These are phyloP conservation scores for Hondaea fermentalgiana DNA, from an alignment of 108 stramenopile species.

Conservation along the genomic window DNA sequence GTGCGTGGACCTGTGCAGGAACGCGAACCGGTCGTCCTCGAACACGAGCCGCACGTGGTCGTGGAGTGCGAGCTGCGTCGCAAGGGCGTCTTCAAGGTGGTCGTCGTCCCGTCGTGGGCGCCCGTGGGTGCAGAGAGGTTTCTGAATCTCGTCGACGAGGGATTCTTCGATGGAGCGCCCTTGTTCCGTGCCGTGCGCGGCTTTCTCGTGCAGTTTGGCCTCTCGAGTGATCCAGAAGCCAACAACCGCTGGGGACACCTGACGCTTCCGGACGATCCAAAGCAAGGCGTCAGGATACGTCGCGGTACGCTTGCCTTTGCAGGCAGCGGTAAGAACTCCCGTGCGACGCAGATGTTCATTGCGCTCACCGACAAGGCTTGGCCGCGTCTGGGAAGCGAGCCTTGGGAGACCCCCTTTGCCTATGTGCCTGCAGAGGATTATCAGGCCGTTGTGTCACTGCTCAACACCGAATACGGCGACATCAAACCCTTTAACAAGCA, in stretches of 20 bases:
- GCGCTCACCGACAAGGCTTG: conserved; percentile 2
- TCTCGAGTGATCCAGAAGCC: conserved; percentile 49
- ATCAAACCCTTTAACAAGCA: conserved; percentile 22
- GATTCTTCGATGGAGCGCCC: conserved; percentile 67
- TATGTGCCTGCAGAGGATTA: background rate
- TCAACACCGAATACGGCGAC: conserved; percentile 30
- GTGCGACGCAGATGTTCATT: conserved; percentile 26
- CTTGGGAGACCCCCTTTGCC: conserved; percentile 30
- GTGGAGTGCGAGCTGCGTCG: background rate
- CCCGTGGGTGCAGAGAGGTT: conserved; percentile 77
- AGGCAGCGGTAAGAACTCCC: conserved; percentile 23
- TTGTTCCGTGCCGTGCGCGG: conserved; percentile 71
- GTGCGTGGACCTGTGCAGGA: background rate
- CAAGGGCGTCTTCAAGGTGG: conserved; percentile 46
- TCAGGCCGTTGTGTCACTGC: background rate
- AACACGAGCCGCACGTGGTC: background rate
- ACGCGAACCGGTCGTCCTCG: background rate
- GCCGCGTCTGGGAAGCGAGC: conserved; percentile 18
- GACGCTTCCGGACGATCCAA: conserved; percentile 28
- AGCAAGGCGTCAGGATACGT: background rate
- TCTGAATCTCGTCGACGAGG: conserved; percentile 62
- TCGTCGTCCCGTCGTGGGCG: conserved; percentile 65
- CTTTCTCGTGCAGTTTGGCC: conserved; percentile 82
- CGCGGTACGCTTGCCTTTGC: conserved; percentile 28
- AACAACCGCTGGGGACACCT: background rate